Evolutionary conservation across 2,329 filamentous ascomycete genomes (phyloP), one percentile per base, ranked within the genome.

Genomic region (Neonectria faginata): DNA sequence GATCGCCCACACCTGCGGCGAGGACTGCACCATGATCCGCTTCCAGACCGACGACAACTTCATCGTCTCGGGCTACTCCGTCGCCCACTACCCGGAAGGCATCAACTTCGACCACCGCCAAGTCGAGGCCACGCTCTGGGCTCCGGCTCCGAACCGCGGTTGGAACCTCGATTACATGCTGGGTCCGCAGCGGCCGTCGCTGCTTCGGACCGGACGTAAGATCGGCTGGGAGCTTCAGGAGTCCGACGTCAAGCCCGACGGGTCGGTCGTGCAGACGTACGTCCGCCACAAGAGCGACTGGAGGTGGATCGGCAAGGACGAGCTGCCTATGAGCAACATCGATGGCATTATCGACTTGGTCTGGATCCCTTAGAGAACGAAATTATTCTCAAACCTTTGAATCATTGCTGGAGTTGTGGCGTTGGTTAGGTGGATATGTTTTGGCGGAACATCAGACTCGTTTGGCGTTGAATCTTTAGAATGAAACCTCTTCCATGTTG

Each of bases 11-110:
- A 80, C 87, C 14, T 90, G 88, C 68, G 88, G 88, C 33, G 85
- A 86, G 73, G 86, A 89, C 67, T 89, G 88, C 74, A 83, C 84
- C 22, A 77, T 90, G 60, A 84, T 86, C 70, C 83, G 88, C 42
- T 89, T 88, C 81, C 82, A 83, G 74, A 86, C 84, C 0, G 69
- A 74, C 14, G 84, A 86, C 65, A 77, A 85, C 71, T 87, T 84
- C 50, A 79, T 89, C 65, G 81, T 90, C 60, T 85, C 87, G 6
- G 87, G 87, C 9, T 89, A 86, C 76, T 89, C 86, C 14, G 80
- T 90, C 33, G 84, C 84, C 16, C 83, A 85, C 61, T 89, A 90
- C 67, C 84, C 84, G 1, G 70, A 78, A 31, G 84, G 84, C 62
- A 80, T 86, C 56, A 81, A 82, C 52, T 82, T 85, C 42, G 84